phyloP scores from a whole-genome alignment of 2,329 filamentous ascomycete genomes.

The Paecilomyces dactylethromorphus region DNA sequence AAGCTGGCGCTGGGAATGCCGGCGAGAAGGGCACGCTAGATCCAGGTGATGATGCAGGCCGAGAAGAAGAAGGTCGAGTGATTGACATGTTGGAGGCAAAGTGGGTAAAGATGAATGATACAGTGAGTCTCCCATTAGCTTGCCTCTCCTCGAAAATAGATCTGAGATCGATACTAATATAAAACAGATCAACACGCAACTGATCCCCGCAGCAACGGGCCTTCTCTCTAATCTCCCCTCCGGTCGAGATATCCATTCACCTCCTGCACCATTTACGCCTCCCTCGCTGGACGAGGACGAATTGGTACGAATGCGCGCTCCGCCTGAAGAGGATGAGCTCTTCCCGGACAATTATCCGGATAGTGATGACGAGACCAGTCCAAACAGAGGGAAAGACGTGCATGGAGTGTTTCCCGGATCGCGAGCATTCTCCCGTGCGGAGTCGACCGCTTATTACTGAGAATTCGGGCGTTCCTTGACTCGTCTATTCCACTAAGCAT shows the following conservation, averaged over 20 bases:
- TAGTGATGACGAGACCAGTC: constrained; percentile 29
- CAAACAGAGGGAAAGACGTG: constrained; percentile 12
- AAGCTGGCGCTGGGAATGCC: constrained; percentile 25
- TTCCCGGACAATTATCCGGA: constrained; percentile 13
- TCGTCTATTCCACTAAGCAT: not conserved
- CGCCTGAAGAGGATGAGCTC: constrained; percentile 45
- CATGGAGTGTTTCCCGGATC: constrained; percentile 27
- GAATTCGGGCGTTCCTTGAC: not conserved
- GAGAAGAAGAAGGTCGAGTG: constrained; percentile 75
- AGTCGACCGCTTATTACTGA: constrained; percentile 31
- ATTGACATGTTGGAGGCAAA: constrained; percentile 81
- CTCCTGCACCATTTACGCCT: constrained; percentile 59
- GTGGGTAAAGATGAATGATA: constrained; percentile 91
- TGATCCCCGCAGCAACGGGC: constrained; percentile 63
- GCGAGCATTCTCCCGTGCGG: constrained; percentile 11
- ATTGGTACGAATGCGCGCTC: constrained; percentile 54
- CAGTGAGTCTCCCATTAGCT: constrained; percentile 47
- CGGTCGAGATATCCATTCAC: constrained; percentile 73
- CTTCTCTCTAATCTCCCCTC: constrained; percentile 76
- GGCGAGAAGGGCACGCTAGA: constrained; percentile 25
- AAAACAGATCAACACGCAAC: constrained; percentile 68
- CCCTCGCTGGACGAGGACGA: constrained; percentile 59
- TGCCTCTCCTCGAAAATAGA: not conserved
- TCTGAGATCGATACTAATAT: constrained; percentile 3
- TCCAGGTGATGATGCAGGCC: constrained; percentile 70